Base-by-base conservation (phyloP, 176 grass and related monocot genomes). In the Echinochloa phyllopogon region DNA sequence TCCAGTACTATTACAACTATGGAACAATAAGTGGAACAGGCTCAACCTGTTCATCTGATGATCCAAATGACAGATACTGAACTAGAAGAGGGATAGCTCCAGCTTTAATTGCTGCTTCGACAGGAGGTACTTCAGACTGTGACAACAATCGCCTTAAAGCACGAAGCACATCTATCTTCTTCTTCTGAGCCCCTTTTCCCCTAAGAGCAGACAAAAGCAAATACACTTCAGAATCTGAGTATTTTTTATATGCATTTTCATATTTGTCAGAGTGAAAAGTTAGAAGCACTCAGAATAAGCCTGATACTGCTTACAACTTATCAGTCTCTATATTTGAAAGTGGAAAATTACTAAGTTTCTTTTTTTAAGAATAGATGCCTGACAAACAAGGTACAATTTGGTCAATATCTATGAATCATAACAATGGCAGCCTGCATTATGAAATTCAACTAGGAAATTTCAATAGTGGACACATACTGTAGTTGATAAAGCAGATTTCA, bases 21-120 rank as follows among this genome's bases (percentile, higher is more conserved):
- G 21, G 49, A 43, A 85, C 49, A 25, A 83, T 36, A 60, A 74
- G 64, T 78, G 38, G 50, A 50, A 60, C 21, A 43, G 48, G 62
- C 56, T 82, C 36, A 90, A 96, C 96, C 94, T 99, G 93, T 83
- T 99, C 93, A 73, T 99, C 96, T 71, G 91, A 62, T 27, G 91
- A 99, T 70, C 96, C 96, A 88, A 99, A 99, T 60, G 93, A 91
- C 52, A 99, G 74, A 78, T 85, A 99, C 58, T 94, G 96, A 84
- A 96, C 93, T 73, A 99, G 80, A 57, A 92, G 73, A 89, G 96
- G 91, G 59, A 99, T 61, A 44, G 78, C 93, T 76, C 96, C 93
- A 82, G 89, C 88, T 96, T 92, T 92, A 52, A 96, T 86, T 72
- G 93, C 93, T 82, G 88, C 87, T 84, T 99, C 85, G 83, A 91